Evolutionary conservation across 2,329 filamentous ascomycete species (phyloP).

Genomic region (Pseudogymnoascus sp.): DNA sequence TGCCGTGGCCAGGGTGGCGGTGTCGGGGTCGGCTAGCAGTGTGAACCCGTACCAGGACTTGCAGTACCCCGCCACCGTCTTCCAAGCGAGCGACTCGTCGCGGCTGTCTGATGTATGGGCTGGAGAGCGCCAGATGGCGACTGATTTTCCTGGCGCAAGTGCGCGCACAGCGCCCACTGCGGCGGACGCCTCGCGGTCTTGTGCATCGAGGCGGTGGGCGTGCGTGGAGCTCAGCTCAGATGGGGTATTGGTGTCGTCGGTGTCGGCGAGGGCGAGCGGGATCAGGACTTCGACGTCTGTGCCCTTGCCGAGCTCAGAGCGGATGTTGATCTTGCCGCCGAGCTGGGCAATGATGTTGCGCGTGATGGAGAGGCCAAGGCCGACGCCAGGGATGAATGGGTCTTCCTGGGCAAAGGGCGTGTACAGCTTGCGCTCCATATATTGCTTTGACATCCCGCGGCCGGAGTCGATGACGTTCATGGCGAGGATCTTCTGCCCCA

Average conservation of each 20-base stretch:
- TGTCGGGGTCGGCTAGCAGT: constrained; percentile 7
- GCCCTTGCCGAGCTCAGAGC: constrained; percentile 45
- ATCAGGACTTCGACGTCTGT: constrained; percentile 47
- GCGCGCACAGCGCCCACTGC: constrained; percentile 16
- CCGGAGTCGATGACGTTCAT: constrained; percentile 54
- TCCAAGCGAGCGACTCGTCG: constrained; percentile 17
- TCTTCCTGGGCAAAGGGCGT: constrained; percentile 56
- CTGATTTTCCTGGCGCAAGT: constrained; percentile 15
- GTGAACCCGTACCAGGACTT: constrained; percentile 24
- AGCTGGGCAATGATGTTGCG: constrained; percentile 54
- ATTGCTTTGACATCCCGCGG: constrained; percentile 54
- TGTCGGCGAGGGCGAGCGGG: constrained; percentile 23
- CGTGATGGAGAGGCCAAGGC: constrained; percentile 57
- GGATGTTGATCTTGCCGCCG: constrained; percentile 52
- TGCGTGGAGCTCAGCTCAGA: not conserved
- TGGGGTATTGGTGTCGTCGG: not conserved
- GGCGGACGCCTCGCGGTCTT: constrained; percentile 15
- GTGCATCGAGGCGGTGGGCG: not conserved
- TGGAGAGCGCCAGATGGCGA: constrained; percentile 13
- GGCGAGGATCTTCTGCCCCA: constrained; percentile 13
- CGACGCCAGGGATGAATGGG: constrained; percentile 50
- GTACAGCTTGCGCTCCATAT: constrained; percentile 49
- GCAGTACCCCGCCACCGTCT: constrained; percentile 23
- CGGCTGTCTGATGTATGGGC: not conserved
- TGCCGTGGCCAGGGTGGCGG: constrained; percentile 8